A percentile compares a stretch with the other conserved stretches of the same genome.
phyloP scores from a whole-genome alignment of 78 protist genomes.

The Cavenderia fasciculata region DNA sequence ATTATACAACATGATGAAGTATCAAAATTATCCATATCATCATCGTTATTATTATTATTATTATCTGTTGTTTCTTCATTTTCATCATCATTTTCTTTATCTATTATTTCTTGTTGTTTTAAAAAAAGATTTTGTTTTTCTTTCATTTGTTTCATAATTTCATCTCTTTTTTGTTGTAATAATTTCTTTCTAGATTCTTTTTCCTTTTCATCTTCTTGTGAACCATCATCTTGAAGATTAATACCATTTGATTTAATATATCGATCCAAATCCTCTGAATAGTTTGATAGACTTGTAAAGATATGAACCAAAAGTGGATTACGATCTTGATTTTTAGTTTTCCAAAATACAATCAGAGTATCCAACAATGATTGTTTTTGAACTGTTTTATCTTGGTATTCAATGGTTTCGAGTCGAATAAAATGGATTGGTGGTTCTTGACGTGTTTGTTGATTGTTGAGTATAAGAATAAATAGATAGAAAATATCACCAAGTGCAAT shows the following conservation, averaged over 20 bases:
- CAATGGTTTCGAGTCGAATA: neutral
- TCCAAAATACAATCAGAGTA: neutral
- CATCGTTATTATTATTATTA: neutral
- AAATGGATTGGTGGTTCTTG: neutral
- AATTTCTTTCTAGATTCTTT: neutral
- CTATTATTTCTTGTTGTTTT: neutral
- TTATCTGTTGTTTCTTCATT: neutral
- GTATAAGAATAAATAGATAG: neutral
- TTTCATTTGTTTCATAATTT: conserved; percentile 18
- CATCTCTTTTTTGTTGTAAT: neutral
- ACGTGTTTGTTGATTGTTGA: neutral
- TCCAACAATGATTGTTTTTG: neutral
- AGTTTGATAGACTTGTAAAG: neutral
- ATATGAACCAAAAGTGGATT: neutral
- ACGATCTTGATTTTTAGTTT: neutral
- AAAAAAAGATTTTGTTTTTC: conserved; percentile 1
- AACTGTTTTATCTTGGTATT: neutral
- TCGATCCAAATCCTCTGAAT: neutral
- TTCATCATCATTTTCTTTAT: conserved; percentile 5
- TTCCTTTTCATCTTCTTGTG: conserved; percentile 11
- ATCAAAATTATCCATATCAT: neutral
- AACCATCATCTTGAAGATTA: neutral
- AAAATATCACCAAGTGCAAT: neutral
- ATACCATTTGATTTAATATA: neutral
- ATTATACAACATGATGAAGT: neutral